Base-by-base conservation (phyloP, 208 protist genomes). In the Entamoeba dispar region DNA sequence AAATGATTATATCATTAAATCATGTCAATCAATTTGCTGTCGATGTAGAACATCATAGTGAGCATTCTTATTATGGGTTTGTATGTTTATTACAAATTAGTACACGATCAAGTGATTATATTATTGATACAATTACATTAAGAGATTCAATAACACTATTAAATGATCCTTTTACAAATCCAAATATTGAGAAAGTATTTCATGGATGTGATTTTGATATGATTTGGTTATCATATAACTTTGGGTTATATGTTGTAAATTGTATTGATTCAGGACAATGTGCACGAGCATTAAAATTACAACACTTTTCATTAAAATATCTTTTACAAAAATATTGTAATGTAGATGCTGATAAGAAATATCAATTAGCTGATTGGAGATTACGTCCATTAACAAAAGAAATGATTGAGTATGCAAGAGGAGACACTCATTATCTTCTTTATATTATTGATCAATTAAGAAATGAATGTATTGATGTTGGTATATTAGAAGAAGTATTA, bases 381-480 rank as follows among this genome's bases (percentile, higher is more conserved):
- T 96, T 98, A 0, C 95, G 97, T n/a, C 98, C 98, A 7, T 94
- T 99, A n/a, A 96, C 98, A 14, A 96, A 95, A 8, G 98, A 98
- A 92, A 98, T 99, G 98, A 94, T 98, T 15, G 94, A 97, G 57
- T 99, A 99, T 95, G 98, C 98, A 0, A 95, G 98, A 0, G 96
- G 98, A 93, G 98, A 99, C 95, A 99, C 98, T 17, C 98, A 99
- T 96, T 99, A 98, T 94, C 95, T 99, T 0, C 95, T 99, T 2
- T 98, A 98, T 94, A 96, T 98, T 31, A 98, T 7, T 7, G 27
- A 90, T 90, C 7, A 43, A 17, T 14, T 38, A 38, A 27, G 69
- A 8, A 90, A 90, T 7, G 27, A 34, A 38, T 90, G 14, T 38
- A 14, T 34, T 10, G 69, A 90, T 7, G 7, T 4, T 27, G 31